Percentiles rank a stretch among this genome's conserved stretches.
Conservation (phyloP, 495 filamentous ascomycete genomes). For the Cercophora sp. region DNA sequence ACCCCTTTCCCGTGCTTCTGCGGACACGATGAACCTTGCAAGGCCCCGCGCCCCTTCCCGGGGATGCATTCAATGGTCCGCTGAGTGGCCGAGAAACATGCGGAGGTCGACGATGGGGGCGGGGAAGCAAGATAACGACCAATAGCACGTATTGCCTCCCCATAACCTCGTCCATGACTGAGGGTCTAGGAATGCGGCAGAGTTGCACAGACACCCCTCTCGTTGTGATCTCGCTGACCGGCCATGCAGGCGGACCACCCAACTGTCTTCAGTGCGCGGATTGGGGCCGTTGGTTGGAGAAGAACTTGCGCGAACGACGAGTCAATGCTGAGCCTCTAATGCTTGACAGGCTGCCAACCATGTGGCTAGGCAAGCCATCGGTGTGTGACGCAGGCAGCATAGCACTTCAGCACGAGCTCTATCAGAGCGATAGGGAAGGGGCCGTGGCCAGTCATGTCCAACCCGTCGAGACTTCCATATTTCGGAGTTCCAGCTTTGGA, state of each 20-base stretch:
- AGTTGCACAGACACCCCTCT: constrained; percentile 2
- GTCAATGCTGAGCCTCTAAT: not conserved
- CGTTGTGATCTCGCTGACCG: not conserved
- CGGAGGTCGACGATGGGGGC: too few species aligned
- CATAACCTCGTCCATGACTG: not conserved
- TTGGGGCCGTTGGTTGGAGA: not conserved
- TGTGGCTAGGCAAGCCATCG: not conserved
- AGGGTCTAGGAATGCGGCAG: constrained; percentile 1
- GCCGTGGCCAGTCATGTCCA: too few species aligned
- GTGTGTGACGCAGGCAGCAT: not conserved
- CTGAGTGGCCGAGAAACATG: too few species aligned
- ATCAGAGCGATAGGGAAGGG: too few species aligned
- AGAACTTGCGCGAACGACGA: not conserved
- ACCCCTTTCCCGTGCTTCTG: too few species aligned
- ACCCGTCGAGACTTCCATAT: too few species aligned
- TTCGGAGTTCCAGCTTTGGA: too few species aligned
- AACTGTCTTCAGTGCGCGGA: not conserved
- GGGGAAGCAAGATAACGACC: too few species aligned
- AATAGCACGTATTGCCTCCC: not conserved
- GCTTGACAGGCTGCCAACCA: constrained; percentile 6
- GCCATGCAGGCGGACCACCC: not conserved
- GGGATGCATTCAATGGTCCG: too few species aligned
- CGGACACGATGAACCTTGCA: too few species aligned
- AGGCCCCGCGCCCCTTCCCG: too few species aligned
- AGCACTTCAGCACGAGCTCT: too few species aligned